These are phyloP conservation scores for Chenopodium quinoa DNA, from an alignment of 148 eudicot genomes.

Conservation along the genomic window DNA sequence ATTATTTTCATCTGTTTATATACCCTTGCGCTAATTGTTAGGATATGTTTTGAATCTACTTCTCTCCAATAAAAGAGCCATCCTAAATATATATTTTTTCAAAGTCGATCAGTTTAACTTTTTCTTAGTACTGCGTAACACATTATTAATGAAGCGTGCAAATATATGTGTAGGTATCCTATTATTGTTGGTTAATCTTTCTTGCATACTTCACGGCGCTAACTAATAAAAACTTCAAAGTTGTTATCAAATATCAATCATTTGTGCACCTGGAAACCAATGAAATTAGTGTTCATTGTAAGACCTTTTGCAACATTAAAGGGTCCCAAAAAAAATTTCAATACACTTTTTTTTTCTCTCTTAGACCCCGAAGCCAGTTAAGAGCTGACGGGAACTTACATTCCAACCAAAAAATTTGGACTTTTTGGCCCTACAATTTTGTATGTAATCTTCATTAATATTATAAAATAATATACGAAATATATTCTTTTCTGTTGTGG, in stretches of 20 bases:
- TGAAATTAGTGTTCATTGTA: neutral
- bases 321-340: neutral
- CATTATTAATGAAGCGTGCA: no score
- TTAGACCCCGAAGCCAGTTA: slow-evolving; percentile 12
- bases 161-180: no score
- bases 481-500: slow-evolving; percentile 1
- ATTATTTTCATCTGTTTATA: no score
- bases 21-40: no score
- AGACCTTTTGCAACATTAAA: slow-evolving; percentile 16
- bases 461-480: neutral
- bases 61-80: no score
- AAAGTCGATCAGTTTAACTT: no score
- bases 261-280: slow-evolving; percentile 24
- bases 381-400: neutral
- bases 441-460: slow-evolving; percentile 5
- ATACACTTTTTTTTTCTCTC: neutral
- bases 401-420: neutral
- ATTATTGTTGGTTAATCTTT: no score
- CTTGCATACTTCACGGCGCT: no score
- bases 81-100: no score
- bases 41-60: no score
- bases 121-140: no score
- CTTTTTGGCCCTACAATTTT: neutral
- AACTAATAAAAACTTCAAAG: neutral
- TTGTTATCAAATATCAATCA: neutral